Conservation (phyloP, 352 stramenopile species). For the Phytophthora colocasiae region DNA sequence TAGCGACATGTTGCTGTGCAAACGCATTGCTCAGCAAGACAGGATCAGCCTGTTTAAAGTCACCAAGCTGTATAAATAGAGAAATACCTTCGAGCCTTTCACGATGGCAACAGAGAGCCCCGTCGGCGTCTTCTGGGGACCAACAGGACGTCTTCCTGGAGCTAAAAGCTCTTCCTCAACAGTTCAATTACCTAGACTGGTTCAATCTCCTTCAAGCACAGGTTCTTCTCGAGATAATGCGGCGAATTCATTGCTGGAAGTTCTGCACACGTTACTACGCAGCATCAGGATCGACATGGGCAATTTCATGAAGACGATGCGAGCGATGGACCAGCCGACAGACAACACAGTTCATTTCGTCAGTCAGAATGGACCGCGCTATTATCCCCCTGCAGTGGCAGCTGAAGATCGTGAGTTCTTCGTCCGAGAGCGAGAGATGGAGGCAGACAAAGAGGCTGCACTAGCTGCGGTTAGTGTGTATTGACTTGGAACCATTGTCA, state of each 20-base stretch:
- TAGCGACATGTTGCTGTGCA: conserved; percentile 43
- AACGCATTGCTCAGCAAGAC: conserved; percentile 51
- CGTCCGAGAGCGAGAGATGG: conserved; percentile 29
- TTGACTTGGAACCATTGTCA: neutral
- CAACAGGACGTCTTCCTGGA: neutral
- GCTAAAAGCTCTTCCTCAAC: neutral
- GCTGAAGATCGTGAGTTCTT: conserved; percentile 48
- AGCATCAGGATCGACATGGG: conserved; percentile 48
- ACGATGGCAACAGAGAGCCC: conserved; percentile 17
- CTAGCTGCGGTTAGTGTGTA: conserved; percentile 38
- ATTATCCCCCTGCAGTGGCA: conserved; percentile 38
- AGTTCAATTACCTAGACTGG: conserved; percentile 13
- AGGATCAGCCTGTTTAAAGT: conserved; percentile 67
- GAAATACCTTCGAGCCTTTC: neutral
- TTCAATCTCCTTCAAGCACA: conserved; percentile 6
- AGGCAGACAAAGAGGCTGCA: conserved; percentile 30
- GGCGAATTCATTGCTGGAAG: conserved; percentile 42
- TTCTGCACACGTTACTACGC: conserved; percentile 58
- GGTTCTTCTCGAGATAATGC: conserved; percentile 14
- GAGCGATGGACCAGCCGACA: conserved; percentile 34
- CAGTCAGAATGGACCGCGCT: conserved; percentile 12
- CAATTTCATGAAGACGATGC: conserved; percentile 40
- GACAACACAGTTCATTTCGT: conserved; percentile 27
- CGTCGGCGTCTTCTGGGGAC: conserved; percentile 47
- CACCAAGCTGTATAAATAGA: conserved; percentile 37